These are phyloP conservation scores for Geotrichum cucujoidarum DNA, from an alignment of 1,139 yeast genomes.

Conservation along the genomic window DNA sequence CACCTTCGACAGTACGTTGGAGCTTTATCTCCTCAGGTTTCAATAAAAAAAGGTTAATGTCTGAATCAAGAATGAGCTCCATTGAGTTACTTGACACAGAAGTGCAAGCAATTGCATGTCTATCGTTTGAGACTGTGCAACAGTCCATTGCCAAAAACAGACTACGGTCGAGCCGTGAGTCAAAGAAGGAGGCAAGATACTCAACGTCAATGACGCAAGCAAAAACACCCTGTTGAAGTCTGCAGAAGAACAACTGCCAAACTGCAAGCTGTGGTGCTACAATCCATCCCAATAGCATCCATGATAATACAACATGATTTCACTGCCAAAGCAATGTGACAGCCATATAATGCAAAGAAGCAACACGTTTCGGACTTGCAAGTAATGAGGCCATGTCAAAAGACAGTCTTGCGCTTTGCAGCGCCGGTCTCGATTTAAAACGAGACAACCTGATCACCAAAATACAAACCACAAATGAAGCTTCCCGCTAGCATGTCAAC, in stretches of 20 bases:
- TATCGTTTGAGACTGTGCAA: slow-evolving; percentile 16
- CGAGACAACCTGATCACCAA: slow-evolving; percentile 5
- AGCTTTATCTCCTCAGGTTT: slow-evolving; percentile 13
- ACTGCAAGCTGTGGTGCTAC: not conserved
- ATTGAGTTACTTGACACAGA: slow-evolving; percentile 17
- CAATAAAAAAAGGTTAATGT: slow-evolving; percentile 10
- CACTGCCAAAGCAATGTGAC: slow-evolving; percentile 1
- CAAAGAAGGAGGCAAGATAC: not conserved
- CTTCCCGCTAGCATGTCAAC: slow-evolving; percentile 1
- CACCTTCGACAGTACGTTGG: slow-evolving; percentile 14
- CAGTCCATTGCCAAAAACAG: slow-evolving; percentile 17
- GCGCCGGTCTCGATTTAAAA: slow-evolving; percentile 10
- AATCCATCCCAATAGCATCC: not conserved
- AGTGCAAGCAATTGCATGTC: slow-evolving; percentile 18
- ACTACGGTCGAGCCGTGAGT: slow-evolving; percentile 7
- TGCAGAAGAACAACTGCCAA: not conserved
- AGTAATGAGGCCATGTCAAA: slow-evolving; percentile 2
- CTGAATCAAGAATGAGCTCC: slow-evolving; percentile 20
- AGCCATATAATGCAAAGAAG: slow-evolving; percentile 1
- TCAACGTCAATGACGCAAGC: not conserved
- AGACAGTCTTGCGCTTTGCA: slow-evolving; percentile 8
- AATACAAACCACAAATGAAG: slow-evolving; percentile 1
- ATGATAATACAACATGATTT: slow-evolving; percentile 1
- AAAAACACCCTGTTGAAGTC: not conserved
- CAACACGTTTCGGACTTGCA: slow-evolving; percentile 5